Conservation (phyloP, 495 filamentous ascomycete species). For the Jackrogersella multiformis region DNA sequence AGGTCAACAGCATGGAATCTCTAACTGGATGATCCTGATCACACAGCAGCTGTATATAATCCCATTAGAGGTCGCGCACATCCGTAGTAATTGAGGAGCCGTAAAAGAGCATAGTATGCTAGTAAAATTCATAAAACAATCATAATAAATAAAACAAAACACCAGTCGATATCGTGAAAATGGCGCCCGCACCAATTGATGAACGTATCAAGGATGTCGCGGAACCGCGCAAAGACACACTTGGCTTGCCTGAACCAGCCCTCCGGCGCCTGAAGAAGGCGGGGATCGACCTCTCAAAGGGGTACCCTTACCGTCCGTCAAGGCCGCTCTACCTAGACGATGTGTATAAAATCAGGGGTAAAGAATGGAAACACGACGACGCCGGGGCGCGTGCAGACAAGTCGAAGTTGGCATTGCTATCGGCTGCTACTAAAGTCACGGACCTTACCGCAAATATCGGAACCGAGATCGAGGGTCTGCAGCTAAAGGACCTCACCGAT, state of each 20-base stretch:
- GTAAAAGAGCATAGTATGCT: background rate
- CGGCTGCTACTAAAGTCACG: slow-evolving; percentile 71
- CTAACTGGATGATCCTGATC: slow-evolving; percentile 4
- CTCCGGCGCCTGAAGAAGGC: slow-evolving; percentile 68
- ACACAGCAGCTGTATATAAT: slow-evolving; percentile 32
- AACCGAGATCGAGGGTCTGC: slow-evolving; percentile 74
- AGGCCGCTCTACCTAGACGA: slow-evolving; percentile 73
- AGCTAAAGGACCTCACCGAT: slow-evolving; percentile 72
- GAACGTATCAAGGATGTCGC: slow-evolving; percentile 68
- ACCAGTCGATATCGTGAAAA: slow-evolving; percentile 28
- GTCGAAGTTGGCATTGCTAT: slow-evolving; percentile 69
- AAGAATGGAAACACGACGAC: slow-evolving; percentile 67
- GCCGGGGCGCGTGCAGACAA: slow-evolving; percentile 72
- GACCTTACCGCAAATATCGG: slow-evolving; percentile 73
- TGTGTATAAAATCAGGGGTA: slow-evolving; percentile 68
- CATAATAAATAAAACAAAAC: background rate
- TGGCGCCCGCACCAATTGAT: slow-evolving; percentile 63
- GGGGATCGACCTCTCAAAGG: slow-evolving; percentile 69
- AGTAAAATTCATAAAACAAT: background rate
- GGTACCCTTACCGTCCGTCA: slow-evolving; percentile 73
- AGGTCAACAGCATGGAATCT: slow-evolving; percentile 17
- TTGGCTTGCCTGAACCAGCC: slow-evolving; percentile 63
- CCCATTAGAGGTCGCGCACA: background rate
- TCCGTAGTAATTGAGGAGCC: background rate
- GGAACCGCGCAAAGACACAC: slow-evolving; percentile 68